phyloP scores from a whole-genome alignment of 371 early-diverging fungal genomes.

The Parasitella parasitica region DNA sequence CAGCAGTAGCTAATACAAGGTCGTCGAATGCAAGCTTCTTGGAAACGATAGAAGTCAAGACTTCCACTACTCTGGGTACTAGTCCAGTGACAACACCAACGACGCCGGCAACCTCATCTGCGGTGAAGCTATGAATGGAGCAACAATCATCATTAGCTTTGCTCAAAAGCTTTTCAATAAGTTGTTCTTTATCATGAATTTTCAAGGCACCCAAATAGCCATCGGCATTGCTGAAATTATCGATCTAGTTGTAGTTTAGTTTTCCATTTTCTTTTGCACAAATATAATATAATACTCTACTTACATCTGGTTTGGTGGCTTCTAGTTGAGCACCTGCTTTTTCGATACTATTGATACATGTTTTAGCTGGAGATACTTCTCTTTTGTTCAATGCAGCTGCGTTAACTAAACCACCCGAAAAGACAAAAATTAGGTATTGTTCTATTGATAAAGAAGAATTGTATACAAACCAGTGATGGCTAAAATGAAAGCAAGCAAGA shows the following conservation, averaged over 20 bases:
- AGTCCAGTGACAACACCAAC: slow-evolving; percentile 5
- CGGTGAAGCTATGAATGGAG: not conserved
- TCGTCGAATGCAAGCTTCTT: slow-evolving; percentile 17
- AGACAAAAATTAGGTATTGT: not conserved
- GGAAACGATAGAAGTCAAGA: slow-evolving; percentile 8
- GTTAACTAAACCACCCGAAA: not conserved
- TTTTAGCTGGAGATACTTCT: not conserved
- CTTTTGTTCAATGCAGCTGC: not conserved
- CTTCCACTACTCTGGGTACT: slow-evolving; percentile 8
- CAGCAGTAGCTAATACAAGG: slow-evolving; percentile 6
- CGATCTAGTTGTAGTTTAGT: slow-evolving; percentile 5
- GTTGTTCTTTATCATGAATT: slow-evolving; percentile 7
- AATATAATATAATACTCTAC: not conserved
- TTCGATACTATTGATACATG: not conserved
- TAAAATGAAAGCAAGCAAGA: not conserved
- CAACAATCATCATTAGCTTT: slow-evolving; percentile 15
- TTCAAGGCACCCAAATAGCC: slow-evolving; percentile 16
- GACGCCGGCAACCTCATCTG: slow-evolving; percentile 19
- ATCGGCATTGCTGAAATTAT: slow-evolving; percentile 4
- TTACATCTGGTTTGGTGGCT: not conserved
- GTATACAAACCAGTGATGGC: not conserved
- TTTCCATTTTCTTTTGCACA: not conserved
- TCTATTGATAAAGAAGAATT: not conserved
- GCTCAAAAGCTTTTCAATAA: slow-evolving; percentile 10
- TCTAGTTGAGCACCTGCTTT: not conserved